Evolutionary conservation across 2,329 filamentous ascomycete species (phyloP).

Genomic region (Botryosphaeria dothidea): DNA sequence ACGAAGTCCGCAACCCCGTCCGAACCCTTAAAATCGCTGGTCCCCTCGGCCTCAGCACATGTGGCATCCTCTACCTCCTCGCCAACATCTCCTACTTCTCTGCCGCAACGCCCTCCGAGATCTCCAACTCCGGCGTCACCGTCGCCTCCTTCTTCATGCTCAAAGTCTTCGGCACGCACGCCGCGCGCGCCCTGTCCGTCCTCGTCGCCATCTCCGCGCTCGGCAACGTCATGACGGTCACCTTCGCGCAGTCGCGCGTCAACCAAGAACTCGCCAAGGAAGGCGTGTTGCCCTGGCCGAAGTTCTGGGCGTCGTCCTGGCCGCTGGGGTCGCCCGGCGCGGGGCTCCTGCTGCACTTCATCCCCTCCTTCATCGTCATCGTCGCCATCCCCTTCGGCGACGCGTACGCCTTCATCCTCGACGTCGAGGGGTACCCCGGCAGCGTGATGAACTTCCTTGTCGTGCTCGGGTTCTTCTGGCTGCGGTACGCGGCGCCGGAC

Average conservation of each 20-base stretch:
- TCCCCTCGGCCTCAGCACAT: constrained; percentile 60
- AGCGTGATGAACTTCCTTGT: constrained; percentile 62
- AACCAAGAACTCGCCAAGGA: constrained; percentile 74
- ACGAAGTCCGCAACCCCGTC: constrained; percentile 69
- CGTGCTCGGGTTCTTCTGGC: constrained; percentile 59
- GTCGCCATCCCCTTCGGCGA: constrained; percentile 63
- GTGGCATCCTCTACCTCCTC: constrained; percentile 66
- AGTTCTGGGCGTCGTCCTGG: constrained; percentile 61
- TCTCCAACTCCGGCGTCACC: constrained; percentile 66
- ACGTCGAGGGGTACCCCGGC: constrained; percentile 69
- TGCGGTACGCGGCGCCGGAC: constrained; percentile 61
- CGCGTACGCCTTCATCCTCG: constrained; percentile 72
- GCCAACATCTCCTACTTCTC: constrained; percentile 66
- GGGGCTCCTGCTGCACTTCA: constrained; percentile 67
- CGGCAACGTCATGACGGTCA: constrained; percentile 73
- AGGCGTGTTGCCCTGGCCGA: constrained; percentile 67
- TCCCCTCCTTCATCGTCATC: constrained; percentile 69
- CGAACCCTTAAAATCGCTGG: constrained; percentile 65
- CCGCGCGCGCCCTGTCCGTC: constrained; percentile 56
- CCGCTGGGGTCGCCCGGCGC: constrained; percentile 69
- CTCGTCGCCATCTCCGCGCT: constrained; percentile 67
- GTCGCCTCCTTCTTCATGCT: constrained; percentile 70
- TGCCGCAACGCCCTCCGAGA: constrained; percentile 67
- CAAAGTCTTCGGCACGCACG: constrained; percentile 60
- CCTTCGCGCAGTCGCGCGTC: constrained; percentile 65